These are phyloP conservation scores for Carex cristatella DNA, from an alignment of 176 grass and related monocot species.

Conservation along the genomic window DNA sequence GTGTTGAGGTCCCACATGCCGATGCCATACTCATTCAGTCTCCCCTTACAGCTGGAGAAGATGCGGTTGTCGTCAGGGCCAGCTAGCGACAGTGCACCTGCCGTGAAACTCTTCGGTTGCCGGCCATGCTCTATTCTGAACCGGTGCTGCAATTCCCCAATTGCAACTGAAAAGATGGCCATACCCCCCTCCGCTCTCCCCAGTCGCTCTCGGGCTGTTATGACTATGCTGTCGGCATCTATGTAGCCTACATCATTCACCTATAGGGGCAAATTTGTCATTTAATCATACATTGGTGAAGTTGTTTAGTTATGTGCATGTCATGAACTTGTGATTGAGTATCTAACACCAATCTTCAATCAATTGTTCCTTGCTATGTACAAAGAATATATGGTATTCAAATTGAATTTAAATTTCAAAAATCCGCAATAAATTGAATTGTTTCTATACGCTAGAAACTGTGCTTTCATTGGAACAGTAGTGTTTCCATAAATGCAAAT, in stretches of 20 bases:
- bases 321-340: neutral
- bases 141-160: slow-evolving; percentile 62
- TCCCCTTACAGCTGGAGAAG: slow-evolving; percentile 30
- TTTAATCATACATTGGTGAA: neutral
- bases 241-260: slow-evolving; percentile 90
- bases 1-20: slow-evolving; percentile 77
- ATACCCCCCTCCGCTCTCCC: slow-evolving; percentile 23
- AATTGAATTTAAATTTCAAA: no score
- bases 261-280: slow-evolving; percentile 16
- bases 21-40: slow-evolving; percentile 86
- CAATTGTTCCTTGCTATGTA: no score
- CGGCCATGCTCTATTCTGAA: slow-evolving; percentile 47
- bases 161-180: slow-evolving; percentile 44
- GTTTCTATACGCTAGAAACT: no score
- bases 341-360: neutral
- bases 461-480: no score
- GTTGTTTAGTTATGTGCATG: neutral
- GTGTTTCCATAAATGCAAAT: no score
- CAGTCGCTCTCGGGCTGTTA: slow-evolving; percentile 63
- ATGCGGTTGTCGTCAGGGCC: slow-evolving; percentile 10
- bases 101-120: slow-evolving; percentile 71
- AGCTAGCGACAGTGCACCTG: slow-evolving; percentile 62
- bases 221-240: slow-evolving; percentile 49
- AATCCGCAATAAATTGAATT: no score
- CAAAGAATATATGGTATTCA: no score